Evolutionary conservation across 2,329 filamentous ascomycete species (phyloP).

Genomic region (Ophiostoma pallidulum): DNA sequence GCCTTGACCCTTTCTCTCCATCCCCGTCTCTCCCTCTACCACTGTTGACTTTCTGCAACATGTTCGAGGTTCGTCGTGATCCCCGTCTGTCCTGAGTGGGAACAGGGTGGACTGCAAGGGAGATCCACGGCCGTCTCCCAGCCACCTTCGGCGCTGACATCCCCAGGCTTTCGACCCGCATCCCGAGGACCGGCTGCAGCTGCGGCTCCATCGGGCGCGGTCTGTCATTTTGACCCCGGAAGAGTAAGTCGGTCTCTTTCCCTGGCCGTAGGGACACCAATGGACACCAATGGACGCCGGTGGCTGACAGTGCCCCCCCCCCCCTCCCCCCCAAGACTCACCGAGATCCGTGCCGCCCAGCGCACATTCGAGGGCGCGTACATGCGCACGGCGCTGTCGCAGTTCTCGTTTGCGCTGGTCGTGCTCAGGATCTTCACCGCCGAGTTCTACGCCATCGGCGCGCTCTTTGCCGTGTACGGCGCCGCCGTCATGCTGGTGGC

Average conservation of each 20-base stretch:
- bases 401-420: slow-evolving; percentile 91
- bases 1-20: background rate
- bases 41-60: background rate
- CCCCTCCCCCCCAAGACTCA: too few species aligned
- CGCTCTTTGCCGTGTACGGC: slow-evolving; percentile 87
- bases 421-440: slow-evolving; percentile 94
- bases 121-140: too few species aligned
- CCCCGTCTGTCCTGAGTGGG: too few species aligned
- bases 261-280: background rate
- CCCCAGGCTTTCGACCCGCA: slow-evolving; percentile 30
- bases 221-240: slow-evolving; percentile 71
- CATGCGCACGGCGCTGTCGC: slow-evolving; percentile 83
- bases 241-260: slow-evolving; percentile 45
- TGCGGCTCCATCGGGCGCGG: slow-evolving; percentile 74
- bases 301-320: too few species aligned
- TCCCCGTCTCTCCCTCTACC: too few species aligned
- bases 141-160: too few species aligned
- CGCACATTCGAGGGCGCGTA: slow-evolving; percentile 97
- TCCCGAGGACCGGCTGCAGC: slow-evolving; percentile 63
- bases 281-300: too few species aligned
- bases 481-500: slow-evolving; percentile 74
- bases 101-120: too few species aligned
- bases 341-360: slow-evolving; percentile 90
- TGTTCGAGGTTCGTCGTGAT: slow-evolving; percentile 17
- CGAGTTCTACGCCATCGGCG: slow-evolving; percentile 96